Conservation (phyloP, 768 basidiomycete species). For the Candolleomyces aberdarensis region DNA sequence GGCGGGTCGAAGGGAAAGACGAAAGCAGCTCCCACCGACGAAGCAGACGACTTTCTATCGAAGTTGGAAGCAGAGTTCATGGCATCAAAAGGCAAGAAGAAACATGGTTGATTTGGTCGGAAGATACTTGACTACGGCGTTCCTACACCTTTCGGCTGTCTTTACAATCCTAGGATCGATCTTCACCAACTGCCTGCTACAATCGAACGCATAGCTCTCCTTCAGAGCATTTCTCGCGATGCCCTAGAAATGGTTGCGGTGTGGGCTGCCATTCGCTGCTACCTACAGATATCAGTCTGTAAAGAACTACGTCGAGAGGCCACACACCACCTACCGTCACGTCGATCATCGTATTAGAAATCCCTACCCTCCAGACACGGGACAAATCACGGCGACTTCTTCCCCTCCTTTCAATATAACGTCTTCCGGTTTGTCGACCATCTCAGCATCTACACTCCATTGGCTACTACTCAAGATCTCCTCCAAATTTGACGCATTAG, state of each 20-base stretch:
- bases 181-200: not conserved
- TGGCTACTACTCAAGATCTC: conserved; percentile 56
- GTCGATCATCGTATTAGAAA: conserved; percentile 30
- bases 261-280: too few species aligned
- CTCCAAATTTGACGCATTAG: conserved; percentile 40
- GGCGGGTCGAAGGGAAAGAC: conserved; percentile 14
- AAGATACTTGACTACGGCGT: conserved; percentile 20
- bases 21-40: conserved; percentile 18
- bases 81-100: conserved; percentile 17
- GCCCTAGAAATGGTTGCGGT: too few species aligned
- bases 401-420: conserved; percentile 63
- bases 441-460: conserved; percentile 82
- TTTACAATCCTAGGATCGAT: not conserved
- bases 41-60: conserved; percentile 66
- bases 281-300: too few species aligned
- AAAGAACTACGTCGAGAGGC: not conserved
- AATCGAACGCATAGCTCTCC: too few species aligned
- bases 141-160: not conserved
- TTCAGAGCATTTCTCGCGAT: too few species aligned
- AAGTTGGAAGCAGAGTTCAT: conserved; percentile 63
- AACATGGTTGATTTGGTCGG: conserved; percentile 18
- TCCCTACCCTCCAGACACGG: conserved; percentile 72
- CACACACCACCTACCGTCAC: not conserved
- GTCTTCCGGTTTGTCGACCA: conserved; percentile 59
- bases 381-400: conserved; percentile 77